Conservation (phyloP, 164 flowering plant species). For the Amborella trichopoda region DNA sequence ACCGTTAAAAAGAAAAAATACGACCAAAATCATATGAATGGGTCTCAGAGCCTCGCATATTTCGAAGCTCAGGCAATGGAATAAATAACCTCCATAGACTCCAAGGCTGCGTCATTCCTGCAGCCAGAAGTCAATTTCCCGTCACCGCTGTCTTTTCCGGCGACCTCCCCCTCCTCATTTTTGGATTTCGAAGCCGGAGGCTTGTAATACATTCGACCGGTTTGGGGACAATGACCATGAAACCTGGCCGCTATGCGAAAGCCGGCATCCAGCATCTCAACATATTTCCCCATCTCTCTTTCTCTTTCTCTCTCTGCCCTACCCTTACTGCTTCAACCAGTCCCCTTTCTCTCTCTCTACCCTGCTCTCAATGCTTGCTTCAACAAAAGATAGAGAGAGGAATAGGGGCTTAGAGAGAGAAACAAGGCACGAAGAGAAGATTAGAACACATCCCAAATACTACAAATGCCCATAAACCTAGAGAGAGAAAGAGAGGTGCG, state of each 20-base stretch:
- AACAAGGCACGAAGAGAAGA: background rate
- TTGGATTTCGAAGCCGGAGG: constrained; percentile 25
- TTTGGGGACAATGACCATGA: constrained; percentile 43
- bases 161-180: no score
- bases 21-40: no score
- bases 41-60: no score
- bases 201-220: constrained; percentile 37
- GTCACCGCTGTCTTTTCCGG: no score
- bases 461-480: no score
- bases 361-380: background rate
- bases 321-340: background rate
- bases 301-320: background rate
- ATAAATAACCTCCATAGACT: no score
- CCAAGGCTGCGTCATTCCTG: no score
- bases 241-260: constrained; percentile 27
- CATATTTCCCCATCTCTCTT: constrained; percentile 17
- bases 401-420: background rate
- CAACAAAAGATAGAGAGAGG: background rate
- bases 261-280: constrained; percentile 31
- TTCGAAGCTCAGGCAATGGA: no score
- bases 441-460: constrained; percentile 1
- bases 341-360: background rate
- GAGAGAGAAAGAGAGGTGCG: no score
- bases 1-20: no score
- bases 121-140: no score